Evolutionary conservation across 208 protist species (phyloP).

Genomic region (Wallacemonas rigidus): DNA sequence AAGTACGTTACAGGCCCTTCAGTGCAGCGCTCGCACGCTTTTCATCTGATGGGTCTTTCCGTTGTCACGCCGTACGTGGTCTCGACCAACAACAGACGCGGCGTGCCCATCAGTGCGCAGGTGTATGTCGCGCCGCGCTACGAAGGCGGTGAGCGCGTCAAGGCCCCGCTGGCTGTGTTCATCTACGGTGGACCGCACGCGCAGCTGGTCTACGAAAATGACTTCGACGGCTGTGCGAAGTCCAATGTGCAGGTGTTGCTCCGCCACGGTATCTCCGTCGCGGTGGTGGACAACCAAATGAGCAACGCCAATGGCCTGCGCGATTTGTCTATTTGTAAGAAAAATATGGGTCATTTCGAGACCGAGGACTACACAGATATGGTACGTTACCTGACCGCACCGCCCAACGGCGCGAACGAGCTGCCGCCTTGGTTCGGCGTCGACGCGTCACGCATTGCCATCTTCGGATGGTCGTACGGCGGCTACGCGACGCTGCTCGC

Average conservation of each 20-base stretch:
- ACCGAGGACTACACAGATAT: constrained; percentile 83
- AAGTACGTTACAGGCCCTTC: constrained; percentile 4
- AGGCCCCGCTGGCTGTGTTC: constrained; percentile 63
- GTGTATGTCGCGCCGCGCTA: constrained; percentile 57
- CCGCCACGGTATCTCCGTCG: constrained; percentile 73
- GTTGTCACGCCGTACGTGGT: constrained; percentile 51
- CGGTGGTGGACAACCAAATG: constrained; percentile 86
- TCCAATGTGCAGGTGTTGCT: constrained; percentile 65
- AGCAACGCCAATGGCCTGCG: constrained; percentile 84
- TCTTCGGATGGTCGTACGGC: constrained; percentile 91
- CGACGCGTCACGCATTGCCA: constrained; percentile 69
- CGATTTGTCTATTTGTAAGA: constrained; percentile 78
- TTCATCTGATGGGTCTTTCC: constrained; percentile 21
- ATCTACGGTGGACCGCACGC: constrained; percentile 89
- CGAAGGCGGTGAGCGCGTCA: constrained; percentile 15
- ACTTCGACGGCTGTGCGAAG: constrained; percentile 51
- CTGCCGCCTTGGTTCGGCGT: constrained; percentile 47
- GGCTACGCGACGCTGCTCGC: constrained; percentile 87
- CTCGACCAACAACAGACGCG: constrained; percentile 65
- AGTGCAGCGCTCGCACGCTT: neutral
- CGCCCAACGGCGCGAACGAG: constrained; percentile 16
- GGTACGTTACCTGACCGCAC: constrained; percentile 43
- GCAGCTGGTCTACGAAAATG: constrained; percentile 79
- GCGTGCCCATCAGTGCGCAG: constrained; percentile 65
- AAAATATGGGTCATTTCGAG: constrained; percentile 85